These are phyloP conservation scores for Sporothrix luriei DNA, from an alignment of 2,329 filamentous ascomycete genomes.

Conservation along the genomic window DNA sequence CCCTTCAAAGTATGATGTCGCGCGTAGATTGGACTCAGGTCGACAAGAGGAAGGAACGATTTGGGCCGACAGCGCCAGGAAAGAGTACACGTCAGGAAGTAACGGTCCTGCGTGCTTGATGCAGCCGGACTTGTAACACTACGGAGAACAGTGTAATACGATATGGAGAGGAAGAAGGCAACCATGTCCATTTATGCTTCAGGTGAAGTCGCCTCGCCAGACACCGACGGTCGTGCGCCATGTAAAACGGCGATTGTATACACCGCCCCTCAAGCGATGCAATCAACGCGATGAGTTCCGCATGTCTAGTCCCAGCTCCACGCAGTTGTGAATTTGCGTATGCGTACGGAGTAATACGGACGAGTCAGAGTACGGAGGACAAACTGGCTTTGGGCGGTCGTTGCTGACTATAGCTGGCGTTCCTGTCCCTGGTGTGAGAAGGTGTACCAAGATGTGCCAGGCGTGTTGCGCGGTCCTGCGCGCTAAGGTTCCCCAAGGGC, in stretches of 20 bases:
- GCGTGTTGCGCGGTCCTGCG: conserved; percentile 7
- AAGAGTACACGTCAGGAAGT: neutral
- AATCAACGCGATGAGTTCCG: neutral
- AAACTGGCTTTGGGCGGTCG: neutral
- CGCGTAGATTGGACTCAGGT: neutral
- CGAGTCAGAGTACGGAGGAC: neutral
- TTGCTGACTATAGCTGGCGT: conserved; percentile 7
- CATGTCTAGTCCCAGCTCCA: neutral
- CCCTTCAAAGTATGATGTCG: neutral
- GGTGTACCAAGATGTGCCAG: conserved; percentile 9
- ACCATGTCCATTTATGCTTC: neutral
- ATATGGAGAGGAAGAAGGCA: too few species aligned
- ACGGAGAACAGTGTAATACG: neutral
- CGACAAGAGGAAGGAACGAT: neutral
- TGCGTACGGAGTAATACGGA: too few species aligned
- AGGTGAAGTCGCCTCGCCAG: neutral
- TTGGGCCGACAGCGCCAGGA: neutral
- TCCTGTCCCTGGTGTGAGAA: conserved; percentile 24
- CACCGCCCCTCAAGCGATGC: neutral
- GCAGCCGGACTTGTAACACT: neutral
- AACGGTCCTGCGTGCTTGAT: conserved; percentile 5
- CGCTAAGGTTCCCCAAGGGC: neutral
- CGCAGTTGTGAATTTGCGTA: too few species aligned
- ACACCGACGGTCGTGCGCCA: neutral
- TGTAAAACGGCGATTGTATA: neutral